Conservation (phyloP, 169 alveolate genomes). For the Babesia gibsoni region DNA sequence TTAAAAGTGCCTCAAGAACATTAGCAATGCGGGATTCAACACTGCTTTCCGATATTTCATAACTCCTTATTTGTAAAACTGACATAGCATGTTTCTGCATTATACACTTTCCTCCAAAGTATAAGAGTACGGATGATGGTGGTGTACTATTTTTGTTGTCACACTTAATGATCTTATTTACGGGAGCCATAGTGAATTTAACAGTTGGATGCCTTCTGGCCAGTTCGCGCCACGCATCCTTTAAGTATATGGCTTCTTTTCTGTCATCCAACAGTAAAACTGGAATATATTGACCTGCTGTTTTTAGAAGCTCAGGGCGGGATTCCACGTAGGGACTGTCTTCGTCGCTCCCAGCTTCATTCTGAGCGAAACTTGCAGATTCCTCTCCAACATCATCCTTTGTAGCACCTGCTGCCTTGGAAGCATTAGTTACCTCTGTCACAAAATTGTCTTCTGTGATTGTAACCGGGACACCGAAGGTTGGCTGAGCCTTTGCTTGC, state of each 20-base stretch:
- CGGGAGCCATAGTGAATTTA: constrained; percentile 52
- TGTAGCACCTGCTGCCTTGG: constrained; percentile 12
- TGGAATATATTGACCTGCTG: constrained; percentile 51
- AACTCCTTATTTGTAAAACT: constrained; percentile 3
- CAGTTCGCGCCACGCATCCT: constrained; percentile 44
- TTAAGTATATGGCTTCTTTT: constrained; percentile 20
- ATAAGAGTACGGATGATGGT: constrained; percentile 51
- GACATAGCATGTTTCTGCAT: constrained; percentile 43
- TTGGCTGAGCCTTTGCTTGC: not conserved
- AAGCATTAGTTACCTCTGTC: constrained; percentile 48
- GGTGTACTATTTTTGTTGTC: constrained; percentile 24
- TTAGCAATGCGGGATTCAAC: constrained; percentile 53
- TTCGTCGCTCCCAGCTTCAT: not conserved
- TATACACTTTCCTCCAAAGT: constrained; percentile 54
- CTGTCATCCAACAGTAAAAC: constrained; percentile 47
- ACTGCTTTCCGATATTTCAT: constrained; percentile 17
- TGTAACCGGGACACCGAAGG: constrained; percentile 49
- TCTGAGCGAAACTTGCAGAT: not conserved
- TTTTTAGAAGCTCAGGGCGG: constrained; percentile 31
- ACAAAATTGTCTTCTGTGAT: constrained; percentile 44
- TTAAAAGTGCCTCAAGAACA: constrained; percentile 30
- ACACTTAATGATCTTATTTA: constrained; percentile 14
- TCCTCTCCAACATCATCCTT: not conserved
- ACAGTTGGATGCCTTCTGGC: constrained; percentile 42
- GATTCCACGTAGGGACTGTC: not conserved